phyloP scores from a whole-genome alignment of 2,329 filamentous ascomycete species.

The Claviceps purpurea region DNA sequence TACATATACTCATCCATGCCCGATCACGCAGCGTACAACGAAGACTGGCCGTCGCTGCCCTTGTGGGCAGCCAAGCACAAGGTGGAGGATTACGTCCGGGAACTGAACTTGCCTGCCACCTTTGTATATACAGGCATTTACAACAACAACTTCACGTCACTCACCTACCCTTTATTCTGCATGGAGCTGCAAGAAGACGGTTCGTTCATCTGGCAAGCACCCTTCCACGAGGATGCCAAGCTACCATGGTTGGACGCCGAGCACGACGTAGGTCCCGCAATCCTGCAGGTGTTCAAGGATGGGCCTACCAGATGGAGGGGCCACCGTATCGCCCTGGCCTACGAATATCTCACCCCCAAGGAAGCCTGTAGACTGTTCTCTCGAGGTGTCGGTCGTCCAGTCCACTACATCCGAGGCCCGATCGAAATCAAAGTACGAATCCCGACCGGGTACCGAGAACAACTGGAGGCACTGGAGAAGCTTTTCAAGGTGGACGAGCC shows the following conservation, averaged over 20 bases:
- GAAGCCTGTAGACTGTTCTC: conserved; percentile 75
- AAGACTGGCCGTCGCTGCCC: conserved; percentile 68
- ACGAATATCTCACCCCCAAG: conserved; percentile 71
- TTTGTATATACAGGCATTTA: conserved; percentile 97
- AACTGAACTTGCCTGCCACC: conserved; percentile 71
- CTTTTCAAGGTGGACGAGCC: conserved; percentile 39
- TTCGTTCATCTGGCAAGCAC: conserved; percentile 84
- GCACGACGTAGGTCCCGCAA: conserved; percentile 84
- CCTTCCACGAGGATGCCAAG: conserved; percentile 79
- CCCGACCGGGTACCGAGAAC: conserved; percentile 75
- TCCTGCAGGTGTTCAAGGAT: conserved; percentile 92
- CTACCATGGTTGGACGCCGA: conserved; percentile 94
- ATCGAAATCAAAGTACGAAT: conserved; percentile 80
- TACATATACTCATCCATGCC: conserved; percentile 98
- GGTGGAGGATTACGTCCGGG: conserved; percentile 79
- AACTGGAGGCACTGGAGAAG: conserved; percentile 58
- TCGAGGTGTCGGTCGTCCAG: conserved; percentile 62
- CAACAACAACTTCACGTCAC: conserved; percentile 96
- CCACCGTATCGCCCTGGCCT: conserved; percentile 70
- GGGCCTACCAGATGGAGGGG: conserved; percentile 74
- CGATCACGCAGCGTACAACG: conserved; percentile 70
- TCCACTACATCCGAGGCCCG: conserved; percentile 62
- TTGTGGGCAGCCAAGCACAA: conserved; percentile 88
- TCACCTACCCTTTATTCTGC: conserved; percentile 86
- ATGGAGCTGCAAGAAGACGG: conserved; percentile 80